Conservation (phyloP, 2,329 filamentous ascomycete species). For the Blastomyces emzantsi region DNA sequence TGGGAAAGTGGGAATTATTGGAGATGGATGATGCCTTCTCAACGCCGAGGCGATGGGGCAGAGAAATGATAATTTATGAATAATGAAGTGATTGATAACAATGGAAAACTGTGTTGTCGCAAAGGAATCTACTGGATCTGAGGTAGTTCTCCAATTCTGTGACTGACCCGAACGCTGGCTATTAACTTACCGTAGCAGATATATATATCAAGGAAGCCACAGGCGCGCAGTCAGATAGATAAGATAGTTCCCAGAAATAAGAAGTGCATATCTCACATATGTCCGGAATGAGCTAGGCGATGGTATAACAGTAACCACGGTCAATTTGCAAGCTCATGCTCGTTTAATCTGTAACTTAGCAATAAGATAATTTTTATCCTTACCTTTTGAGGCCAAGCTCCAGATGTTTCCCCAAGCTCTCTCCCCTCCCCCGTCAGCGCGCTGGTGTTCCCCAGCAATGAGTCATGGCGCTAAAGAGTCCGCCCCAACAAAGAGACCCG, state of each 20-base stretch:
- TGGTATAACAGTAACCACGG: neutral
- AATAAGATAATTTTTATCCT: neutral
- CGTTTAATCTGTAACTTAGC: too few relatives aligned
- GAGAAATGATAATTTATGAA: neutral
- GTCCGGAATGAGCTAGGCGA: neutral
- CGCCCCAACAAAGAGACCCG: neutral
- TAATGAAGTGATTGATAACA: neutral
- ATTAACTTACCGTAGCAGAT: too few relatives aligned
- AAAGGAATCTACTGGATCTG: neutral
- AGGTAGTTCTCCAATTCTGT: neutral
- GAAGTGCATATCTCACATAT: neutral
- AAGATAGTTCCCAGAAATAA: too few relatives aligned
- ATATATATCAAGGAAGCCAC: neutral
- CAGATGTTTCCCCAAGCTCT: neutral
- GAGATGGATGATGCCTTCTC: slow-evolving; percentile 5
- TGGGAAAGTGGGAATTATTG: slow-evolving; percentile 25
- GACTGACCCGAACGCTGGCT: neutral
- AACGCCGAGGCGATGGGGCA: neutral
- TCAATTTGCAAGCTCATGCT: neutral
- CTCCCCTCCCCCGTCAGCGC: too few relatives aligned
- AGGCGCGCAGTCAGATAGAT: too few relatives aligned
- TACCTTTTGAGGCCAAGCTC: too few relatives aligned
- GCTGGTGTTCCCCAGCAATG: neutral
- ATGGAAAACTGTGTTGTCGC: neutral
- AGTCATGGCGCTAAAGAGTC: neutral